These are phyloP conservation scores for Tolypocladium ovalisporum DNA, from an alignment of 2,329 filamentous ascomycete species.

Conservation along the genomic window DNA sequence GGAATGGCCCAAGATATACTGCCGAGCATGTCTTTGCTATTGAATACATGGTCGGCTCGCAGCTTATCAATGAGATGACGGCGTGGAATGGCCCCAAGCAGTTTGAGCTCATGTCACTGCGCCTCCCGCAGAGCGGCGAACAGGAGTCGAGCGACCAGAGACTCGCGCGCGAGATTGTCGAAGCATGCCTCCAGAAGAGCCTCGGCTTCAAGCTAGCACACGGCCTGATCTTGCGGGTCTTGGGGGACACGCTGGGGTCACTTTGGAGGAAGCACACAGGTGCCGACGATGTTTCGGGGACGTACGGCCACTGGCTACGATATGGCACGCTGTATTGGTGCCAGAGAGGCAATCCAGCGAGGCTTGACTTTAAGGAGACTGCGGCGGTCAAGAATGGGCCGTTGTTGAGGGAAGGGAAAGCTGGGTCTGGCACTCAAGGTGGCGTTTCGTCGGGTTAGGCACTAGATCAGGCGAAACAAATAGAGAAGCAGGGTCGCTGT, in stretches of 20 bases:
- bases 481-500: background rate
- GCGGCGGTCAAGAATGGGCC: constrained; percentile 27
- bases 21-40: constrained; percentile 36
- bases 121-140: constrained; percentile 23
- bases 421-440: background rate
- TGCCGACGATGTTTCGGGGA: constrained; percentile 35
- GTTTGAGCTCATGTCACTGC: constrained; percentile 35
- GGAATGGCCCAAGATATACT: constrained; percentile 43
- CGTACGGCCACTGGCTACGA: constrained; percentile 44
- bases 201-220: constrained; percentile 47
- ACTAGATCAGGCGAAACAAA: background rate
- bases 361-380: constrained; percentile 19
- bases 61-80: constrained; percentile 42
- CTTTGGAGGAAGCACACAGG: constrained; percentile 39
- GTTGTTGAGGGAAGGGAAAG: constrained; percentile 4
- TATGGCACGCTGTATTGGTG: constrained; percentile 36
- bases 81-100: constrained; percentile 37
- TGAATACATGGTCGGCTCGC: constrained; percentile 37
- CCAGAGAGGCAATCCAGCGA: constrained; percentile 27
- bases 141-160: constrained; percentile 27
- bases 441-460: background rate
- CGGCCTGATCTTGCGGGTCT: constrained; percentile 38
- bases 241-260: constrained; percentile 38
- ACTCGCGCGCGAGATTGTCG: constrained; percentile 37
- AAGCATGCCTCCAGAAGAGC: constrained; percentile 34